These are phyloP conservation scores for Clarkia xantiana DNA, from an alignment of 345 rosid genomes.

Conservation along the genomic window DNA sequence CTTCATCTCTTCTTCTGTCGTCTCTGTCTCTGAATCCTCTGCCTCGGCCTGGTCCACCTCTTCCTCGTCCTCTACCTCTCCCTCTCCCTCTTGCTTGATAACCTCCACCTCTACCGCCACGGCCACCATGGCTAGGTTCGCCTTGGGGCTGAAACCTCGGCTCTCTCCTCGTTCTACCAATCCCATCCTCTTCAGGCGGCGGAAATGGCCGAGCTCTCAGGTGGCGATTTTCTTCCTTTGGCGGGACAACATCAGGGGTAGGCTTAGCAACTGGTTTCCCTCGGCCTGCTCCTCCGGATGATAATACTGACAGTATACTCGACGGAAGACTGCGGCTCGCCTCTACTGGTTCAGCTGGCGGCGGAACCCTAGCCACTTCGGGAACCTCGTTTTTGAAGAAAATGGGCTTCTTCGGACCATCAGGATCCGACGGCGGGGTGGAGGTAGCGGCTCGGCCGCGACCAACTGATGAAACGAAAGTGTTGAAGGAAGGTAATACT, in stretches of 20 bases:
- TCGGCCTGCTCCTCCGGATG: constrained; percentile 43
- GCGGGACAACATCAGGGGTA: constrained; percentile 7
- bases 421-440: constrained; percentile 9
- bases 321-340: constrained; percentile 14
- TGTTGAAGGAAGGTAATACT: constrained; percentile 20
- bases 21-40: constrained; percentile 17
- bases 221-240: constrained; percentile 41
- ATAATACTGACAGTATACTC: constrained; percentile 10
- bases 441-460: constrained; percentile 11
- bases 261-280: constrained; percentile 27
- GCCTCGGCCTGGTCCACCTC: constrained; percentile 20
- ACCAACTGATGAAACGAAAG: constrained; percentile 20
- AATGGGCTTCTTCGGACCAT: constrained; percentile 15
- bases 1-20: constrained; percentile 15
- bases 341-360: constrained; percentile 6
- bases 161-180: constrained; percentile 21
- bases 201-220: constrained; percentile 12
- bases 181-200: constrained; percentile 11
- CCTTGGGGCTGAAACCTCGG: constrained; percentile 28
- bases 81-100: constrained; percentile 18
- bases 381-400: constrained; percentile 16
- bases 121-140: constrained; percentile 4
- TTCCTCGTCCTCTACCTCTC: constrained; percentile 28
- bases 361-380: constrained; percentile 1
- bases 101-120: constrained; percentile 5